A percentile compares a stretch with the other conserved stretches of the same genome.
These are phyloP conservation scores for Purshia tridentata DNA, from an alignment of 306 rosid genomes.

Conservation along the genomic window DNA sequence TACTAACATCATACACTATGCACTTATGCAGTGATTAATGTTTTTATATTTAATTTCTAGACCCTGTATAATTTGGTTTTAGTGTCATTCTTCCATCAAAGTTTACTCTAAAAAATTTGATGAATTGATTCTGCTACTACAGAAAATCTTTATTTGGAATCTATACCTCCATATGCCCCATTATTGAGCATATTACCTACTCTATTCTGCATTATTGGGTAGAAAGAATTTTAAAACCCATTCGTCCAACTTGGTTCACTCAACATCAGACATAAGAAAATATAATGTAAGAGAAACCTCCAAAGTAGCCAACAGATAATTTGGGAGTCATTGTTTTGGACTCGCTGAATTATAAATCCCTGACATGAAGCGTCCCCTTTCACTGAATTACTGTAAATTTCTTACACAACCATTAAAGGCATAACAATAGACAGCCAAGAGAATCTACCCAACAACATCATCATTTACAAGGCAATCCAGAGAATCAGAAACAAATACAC, in stretches of 20 bases:
- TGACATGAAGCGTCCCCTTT: background rate
- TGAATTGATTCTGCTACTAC: background rate
- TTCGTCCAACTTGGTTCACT: background rate
- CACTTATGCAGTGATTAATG: background rate
- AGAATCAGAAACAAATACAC: constrained; percentile 41
- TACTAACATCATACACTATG: background rate
- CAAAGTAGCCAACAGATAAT: background rate
- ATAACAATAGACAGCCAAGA: background rate
- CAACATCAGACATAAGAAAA: background rate
- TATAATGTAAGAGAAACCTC: background rate
- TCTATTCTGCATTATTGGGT: background rate
- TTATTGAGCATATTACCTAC: background rate
- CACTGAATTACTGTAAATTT: constrained; percentile 3
- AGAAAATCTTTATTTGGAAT: background rate
- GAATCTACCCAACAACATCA: constrained; percentile 32
- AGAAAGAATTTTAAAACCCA: background rate
- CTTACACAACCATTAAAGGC: constrained; percentile 23
- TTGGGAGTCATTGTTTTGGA: background rate
- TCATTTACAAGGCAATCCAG: constrained; percentile 46
- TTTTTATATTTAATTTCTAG: background rate
- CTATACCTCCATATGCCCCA: background rate
- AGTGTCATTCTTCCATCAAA: background rate
- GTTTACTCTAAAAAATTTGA: background rate
- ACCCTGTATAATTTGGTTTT: background rate
- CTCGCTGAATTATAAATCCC: background rate